A percentile compares a stretch with the other conserved stretches of the same genome.
Evolutionary conservation across 495 filamentous ascomycete genomes (phyloP).

Genomic region (Aspergillus affinis): DNA sequence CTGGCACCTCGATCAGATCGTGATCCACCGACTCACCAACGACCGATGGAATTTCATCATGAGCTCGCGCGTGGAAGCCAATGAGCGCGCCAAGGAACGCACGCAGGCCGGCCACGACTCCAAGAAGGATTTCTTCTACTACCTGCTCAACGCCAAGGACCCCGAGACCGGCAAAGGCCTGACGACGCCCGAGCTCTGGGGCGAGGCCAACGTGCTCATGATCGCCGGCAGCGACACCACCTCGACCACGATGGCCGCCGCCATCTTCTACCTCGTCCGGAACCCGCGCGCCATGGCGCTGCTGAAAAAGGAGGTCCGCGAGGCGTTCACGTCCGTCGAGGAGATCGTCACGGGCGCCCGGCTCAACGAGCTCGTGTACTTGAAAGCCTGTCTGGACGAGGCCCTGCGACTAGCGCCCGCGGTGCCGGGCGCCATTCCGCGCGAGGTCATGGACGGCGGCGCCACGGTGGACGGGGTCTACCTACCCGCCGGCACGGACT

Average conservation of each 20-base stretch:
- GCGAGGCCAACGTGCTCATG: slow-evolving; percentile 65
- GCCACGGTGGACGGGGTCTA: slow-evolving; percentile 52
- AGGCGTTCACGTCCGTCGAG: slow-evolving; percentile 49
- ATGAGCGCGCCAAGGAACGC: slow-evolving; percentile 52
- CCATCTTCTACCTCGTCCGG: slow-evolving; percentile 62
- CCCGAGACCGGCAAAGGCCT: slow-evolving; percentile 64
- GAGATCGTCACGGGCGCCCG: slow-evolving; percentile 53
- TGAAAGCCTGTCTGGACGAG: slow-evolving; percentile 65
- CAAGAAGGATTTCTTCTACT: slow-evolving; percentile 64
- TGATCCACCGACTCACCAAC: slow-evolving; percentile 56
- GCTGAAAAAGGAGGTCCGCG: slow-evolving; percentile 53
- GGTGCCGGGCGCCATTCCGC: slow-evolving; percentile 54
- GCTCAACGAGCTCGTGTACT: slow-evolving; percentile 51
- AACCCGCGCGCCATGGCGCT: slow-evolving; percentile 44
- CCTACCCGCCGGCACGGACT: slow-evolving; percentile 51
- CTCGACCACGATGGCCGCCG: slow-evolving; percentile 55
- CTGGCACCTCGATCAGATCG: slow-evolving; percentile 55
- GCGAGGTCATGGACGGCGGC: slow-evolving; percentile 58
- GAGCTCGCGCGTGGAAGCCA: slow-evolving; percentile 57
- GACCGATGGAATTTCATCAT: slow-evolving; percentile 62
- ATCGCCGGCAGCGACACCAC: slow-evolving; percentile 60
- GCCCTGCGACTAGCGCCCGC: slow-evolving; percentile 63
- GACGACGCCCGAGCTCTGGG: slow-evolving; percentile 65
- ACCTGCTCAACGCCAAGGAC: slow-evolving; percentile 57
- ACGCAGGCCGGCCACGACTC: slow-evolving; percentile 50